These are phyloP conservation scores for Silene latifolia DNA, from an alignment of 148 eudicot genomes.

Conservation along the genomic window DNA sequence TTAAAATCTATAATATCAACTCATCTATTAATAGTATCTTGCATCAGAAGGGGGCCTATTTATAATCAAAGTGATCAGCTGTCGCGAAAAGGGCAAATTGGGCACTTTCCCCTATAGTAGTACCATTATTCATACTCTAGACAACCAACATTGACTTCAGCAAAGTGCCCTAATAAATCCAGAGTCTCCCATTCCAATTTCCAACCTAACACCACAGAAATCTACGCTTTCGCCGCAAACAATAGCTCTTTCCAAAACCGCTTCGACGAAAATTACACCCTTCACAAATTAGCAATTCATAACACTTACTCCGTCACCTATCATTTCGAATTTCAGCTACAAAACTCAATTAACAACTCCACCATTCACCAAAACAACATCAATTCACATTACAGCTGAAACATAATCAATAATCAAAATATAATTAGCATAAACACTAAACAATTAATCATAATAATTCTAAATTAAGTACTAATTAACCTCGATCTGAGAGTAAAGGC, in stretches of 20 bases:
- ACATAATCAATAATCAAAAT: not conserved
- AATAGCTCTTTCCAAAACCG: not conserved
- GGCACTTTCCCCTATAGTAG: too few species aligned
- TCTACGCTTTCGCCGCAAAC: not conserved
- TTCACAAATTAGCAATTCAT: too few species aligned
- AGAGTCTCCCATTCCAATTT: not conserved
- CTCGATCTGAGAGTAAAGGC: constrained; percentile 90
- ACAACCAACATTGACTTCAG: not conserved
- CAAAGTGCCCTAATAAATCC: not conserved
- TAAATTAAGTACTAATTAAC: constrained; percentile 19
- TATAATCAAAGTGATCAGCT: too few species aligned
- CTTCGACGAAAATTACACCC: not conserved
- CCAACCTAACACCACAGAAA: not conserved
- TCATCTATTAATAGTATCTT: too few species aligned
- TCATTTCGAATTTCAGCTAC: too few species aligned
- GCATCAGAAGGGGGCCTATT: too few species aligned
- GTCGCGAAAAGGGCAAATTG: too few species aligned
- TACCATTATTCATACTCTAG: not conserved
- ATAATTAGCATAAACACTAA: not conserved
- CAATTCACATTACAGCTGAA: not conserved
- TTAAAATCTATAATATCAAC: too few species aligned
- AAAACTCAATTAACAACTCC: too few species aligned
- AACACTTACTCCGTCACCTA: too few species aligned
- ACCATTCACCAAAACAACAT: too few species aligned
- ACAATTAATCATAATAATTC: not conserved